Conservation (phyloP, 2,329 filamentous ascomycete species). For the Talaromyces sp. region DNA sequence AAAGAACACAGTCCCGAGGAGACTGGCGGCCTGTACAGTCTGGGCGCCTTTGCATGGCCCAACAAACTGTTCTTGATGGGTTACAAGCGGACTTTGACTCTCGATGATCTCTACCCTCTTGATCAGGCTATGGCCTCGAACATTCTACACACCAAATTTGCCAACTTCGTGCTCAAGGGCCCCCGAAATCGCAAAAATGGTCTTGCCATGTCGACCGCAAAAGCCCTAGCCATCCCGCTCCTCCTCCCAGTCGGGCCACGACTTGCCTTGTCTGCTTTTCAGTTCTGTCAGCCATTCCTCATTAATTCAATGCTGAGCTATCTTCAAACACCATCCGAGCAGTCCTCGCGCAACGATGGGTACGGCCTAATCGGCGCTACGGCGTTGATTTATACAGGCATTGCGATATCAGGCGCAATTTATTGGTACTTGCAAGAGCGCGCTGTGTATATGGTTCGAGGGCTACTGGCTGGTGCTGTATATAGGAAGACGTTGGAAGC, state of each 20-base stretch:
- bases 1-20: conserved; percentile 39
- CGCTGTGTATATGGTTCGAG: conserved; percentile 38
- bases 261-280: conserved; percentile 28
- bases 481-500: conserved; percentile 39
- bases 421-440: conserved; percentile 40
- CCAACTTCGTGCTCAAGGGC: neutral
- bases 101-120: conserved; percentile 39
- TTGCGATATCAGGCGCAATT: conserved; percentile 36
- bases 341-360: conserved; percentile 28
- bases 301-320: conserved; percentile 31
- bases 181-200: conserved; percentile 1
- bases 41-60: conserved; percentile 46
- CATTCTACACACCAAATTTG: neutral
- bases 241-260: conserved; percentile 28
- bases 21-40: conserved; percentile 41
- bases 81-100: conserved; percentile 33
- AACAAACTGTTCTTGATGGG: conserved; percentile 42
- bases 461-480: conserved; percentile 43
- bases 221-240: conserved; percentile 17
- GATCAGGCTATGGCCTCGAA: conserved; percentile 30
- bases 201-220: neutral
- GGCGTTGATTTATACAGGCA: conserved; percentile 36
- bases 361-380: conserved; percentile 42
- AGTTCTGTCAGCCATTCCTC: conserved; percentile 33
- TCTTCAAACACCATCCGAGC: conserved; percentile 22